phyloP scores from a whole-genome alignment of 1,139 yeast species.

The Tardiomyces depauwii region DNA sequence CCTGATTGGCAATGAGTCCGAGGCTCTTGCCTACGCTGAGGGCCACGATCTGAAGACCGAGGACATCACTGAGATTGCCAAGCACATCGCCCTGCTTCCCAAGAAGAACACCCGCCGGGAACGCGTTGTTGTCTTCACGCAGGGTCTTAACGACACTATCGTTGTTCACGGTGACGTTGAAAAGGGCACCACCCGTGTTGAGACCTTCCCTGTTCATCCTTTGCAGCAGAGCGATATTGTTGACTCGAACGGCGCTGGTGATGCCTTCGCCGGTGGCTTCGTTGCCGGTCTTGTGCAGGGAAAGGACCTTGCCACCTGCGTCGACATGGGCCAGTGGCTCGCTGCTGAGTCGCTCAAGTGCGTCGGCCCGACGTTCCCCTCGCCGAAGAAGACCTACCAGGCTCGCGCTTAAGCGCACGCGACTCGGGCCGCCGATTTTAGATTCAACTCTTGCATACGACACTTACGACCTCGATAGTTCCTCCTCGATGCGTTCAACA shows the following conservation, averaged over 20 bases:
- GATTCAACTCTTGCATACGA: too few species aligned
- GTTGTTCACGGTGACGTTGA: constrained; percentile 34
- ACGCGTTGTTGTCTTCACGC: constrained; percentile 76
- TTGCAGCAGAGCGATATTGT: constrained; percentile 55
- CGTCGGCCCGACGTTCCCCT: constrained; percentile 90
- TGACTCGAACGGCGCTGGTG: constrained; percentile 99
- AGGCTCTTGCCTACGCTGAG: constrained; percentile 91
- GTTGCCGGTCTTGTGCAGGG: constrained; percentile 79
- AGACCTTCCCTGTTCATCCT: constrained; percentile 57
- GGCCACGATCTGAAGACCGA: constrained; percentile 51
- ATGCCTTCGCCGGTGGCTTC: constrained; percentile 97
- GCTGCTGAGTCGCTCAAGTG: constrained; percentile 87
- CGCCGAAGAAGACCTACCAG: constrained; percentile 51
- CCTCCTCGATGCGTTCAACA: too few species aligned
- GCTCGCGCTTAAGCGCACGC: background rate
- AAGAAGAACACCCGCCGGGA: constrained; percentile 59
- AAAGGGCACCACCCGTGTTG: constrained; percentile 35
- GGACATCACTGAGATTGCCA: constrained; percentile 71
- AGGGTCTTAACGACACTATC: constrained; percentile 78
- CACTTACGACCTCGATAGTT: too few species aligned
- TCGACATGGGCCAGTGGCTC: constrained; percentile 94
- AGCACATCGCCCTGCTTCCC: constrained; percentile 67
- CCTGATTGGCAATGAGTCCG: constrained; percentile 92
- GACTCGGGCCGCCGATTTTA: too few species aligned
- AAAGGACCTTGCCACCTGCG: constrained; percentile 44